Evolutionary conservation across 345 rosid species (phyloP).

Genomic region (Trapa bicornis): DNA sequence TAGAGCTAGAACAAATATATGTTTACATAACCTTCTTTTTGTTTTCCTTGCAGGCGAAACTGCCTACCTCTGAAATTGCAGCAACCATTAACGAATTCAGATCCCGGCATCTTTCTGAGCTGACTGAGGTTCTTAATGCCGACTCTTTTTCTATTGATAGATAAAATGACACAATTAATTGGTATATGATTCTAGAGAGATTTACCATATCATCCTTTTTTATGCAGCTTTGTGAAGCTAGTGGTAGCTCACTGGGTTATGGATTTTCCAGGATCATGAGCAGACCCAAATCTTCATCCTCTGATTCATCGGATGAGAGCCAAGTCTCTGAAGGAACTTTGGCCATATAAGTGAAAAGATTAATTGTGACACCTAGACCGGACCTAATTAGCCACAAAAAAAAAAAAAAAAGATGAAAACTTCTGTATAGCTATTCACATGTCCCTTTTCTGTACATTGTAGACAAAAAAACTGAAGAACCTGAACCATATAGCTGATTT

Average conservation of each 20-base stretch:
- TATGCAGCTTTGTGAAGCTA: slow-evolving; percentile 67
- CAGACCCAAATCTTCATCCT: slow-evolving; percentile 39
- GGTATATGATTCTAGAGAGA: not conserved
- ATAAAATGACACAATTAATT: not conserved
- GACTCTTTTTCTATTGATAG: not conserved
- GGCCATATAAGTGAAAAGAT: slow-evolving; percentile 33
- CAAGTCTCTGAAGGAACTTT: slow-evolving; percentile 63
- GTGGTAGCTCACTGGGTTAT: slow-evolving; percentile 91
- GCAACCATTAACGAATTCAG: slow-evolving; percentile 86
- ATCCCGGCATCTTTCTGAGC: slow-evolving; percentile 87
- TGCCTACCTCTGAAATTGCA: slow-evolving; percentile 81
- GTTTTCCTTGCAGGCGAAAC: slow-evolving; percentile 53
- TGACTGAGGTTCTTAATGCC: slow-evolving; percentile 51
- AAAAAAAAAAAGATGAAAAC: not conserved
- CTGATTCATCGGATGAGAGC: slow-evolving; percentile 64
- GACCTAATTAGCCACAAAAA: not conserved
- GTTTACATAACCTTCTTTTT: not conserved
- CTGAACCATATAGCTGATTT: not conserved
- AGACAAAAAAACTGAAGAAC: not conserved
- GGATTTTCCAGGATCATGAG: slow-evolving; percentile 62
- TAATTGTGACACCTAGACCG: not conserved
- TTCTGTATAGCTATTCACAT: not conserved
- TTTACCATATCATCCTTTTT: not conserved
- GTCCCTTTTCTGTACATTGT: not conserved
- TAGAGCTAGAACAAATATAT: not conserved